Conservation (phyloP, 768 basidiomycete genomes). For the Tylopilus intermedius region DNA sequence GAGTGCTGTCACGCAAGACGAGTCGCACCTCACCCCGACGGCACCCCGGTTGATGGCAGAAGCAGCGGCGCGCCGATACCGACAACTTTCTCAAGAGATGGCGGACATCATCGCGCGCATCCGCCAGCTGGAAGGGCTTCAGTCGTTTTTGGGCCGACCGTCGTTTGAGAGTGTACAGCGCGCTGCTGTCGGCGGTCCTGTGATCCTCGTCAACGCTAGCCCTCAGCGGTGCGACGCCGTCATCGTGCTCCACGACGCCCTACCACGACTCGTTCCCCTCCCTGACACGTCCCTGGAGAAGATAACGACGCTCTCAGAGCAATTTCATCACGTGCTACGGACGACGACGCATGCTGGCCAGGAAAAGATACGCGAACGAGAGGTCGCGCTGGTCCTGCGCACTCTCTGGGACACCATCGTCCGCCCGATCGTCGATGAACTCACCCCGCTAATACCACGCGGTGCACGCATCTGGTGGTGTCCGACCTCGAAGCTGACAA, state of each 20-base stretch:
- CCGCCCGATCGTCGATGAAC: not conserved
- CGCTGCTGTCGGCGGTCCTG: slow-evolving; percentile 28
- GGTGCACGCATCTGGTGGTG: not conserved
- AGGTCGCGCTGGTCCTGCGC: slow-evolving; percentile 13
- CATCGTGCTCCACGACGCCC: slow-evolving; percentile 24
- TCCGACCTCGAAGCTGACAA: not conserved
- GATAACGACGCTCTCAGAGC: slow-evolving; percentile 6
- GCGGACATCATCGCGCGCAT: slow-evolving; percentile 20
- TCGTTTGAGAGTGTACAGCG: slow-evolving; percentile 15
- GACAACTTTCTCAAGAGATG: slow-evolving; percentile 15
- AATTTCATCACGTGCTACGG: slow-evolving; percentile 6
- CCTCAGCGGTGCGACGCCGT: slow-evolving; percentile 35
- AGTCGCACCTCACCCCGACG: not conserved
- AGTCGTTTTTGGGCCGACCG: slow-evolving; percentile 27
- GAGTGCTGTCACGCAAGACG: not conserved
- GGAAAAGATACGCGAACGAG: slow-evolving; percentile 21
- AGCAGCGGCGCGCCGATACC: slow-evolving; percentile 13
- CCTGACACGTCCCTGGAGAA: slow-evolving; percentile 9
- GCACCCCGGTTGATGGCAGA: slow-evolving; percentile 10
- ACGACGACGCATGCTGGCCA: slow-evolving; percentile 11
- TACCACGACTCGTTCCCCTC: slow-evolving; percentile 21
- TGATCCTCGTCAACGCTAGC: slow-evolving; percentile 36
- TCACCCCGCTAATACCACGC: not conserved
- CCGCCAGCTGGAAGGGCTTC: slow-evolving; percentile 24
- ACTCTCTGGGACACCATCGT: slow-evolving; percentile 4